A percentile compares a stretch with the other conserved stretches of the same genome.
These are phyloP conservation scores for Aegilops longissima DNA, from an alignment of 176 grass and related monocot species.

Conservation along the genomic window DNA sequence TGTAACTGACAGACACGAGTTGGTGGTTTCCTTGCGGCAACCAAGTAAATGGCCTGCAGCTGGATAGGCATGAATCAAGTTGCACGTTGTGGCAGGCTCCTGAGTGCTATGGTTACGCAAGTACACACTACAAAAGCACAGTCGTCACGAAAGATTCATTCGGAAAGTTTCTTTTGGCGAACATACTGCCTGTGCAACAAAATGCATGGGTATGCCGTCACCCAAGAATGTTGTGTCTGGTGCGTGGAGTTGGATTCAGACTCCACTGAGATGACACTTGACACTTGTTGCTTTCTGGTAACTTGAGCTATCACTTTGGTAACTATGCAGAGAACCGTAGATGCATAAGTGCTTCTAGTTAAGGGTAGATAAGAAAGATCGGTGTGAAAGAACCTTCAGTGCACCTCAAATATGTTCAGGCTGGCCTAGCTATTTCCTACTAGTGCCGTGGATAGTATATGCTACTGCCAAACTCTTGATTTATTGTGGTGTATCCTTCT, in stretches of 20 bases:
- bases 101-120: conserved; percentile 22
- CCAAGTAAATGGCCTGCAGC: neutral
- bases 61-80: conserved; percentile 13
- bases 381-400: neutral
- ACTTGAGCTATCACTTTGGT: neutral
- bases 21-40: conserved; percentile 22
- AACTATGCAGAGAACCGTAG: neutral
- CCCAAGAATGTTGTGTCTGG: neutral
- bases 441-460: no score
- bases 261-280: conserved; percentile 16
- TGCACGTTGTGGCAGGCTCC: neutral
- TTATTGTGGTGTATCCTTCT: no score
- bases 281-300: conserved; percentile 27
- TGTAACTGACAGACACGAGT: neutral
- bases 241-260: conserved; percentile 33
- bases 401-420: neutral
- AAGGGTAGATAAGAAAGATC: neutral
- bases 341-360: neutral
- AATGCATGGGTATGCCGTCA: conserved; percentile 1
- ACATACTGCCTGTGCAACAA: conserved; percentile 1
- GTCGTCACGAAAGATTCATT: conserved; percentile 26
- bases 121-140: neutral
- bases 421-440: neutral
- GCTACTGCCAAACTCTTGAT: no score
- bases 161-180: conserved; percentile 4